phyloP scores from a whole-genome alignment of 116 monocot species.

The Papilionanthe hybrid region DNA sequence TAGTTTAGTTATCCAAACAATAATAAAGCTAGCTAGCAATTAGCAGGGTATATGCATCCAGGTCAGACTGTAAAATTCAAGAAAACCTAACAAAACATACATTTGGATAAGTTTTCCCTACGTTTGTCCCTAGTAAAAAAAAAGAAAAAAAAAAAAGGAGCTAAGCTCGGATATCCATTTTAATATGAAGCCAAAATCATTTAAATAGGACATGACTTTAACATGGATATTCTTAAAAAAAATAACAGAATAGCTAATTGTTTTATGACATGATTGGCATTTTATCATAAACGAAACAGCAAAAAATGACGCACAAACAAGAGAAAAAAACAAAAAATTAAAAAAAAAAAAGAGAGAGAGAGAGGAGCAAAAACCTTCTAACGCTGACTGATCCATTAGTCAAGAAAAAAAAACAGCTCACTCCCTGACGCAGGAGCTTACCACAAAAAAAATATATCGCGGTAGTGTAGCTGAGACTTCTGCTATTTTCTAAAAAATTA shows the following conservation, averaged over 20 bases:
- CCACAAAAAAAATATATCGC: too few relatives aligned
- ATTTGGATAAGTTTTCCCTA: background rate
- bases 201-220: background rate
- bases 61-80: background rate
- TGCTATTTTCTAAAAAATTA: too few relatives aligned
- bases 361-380: background rate
- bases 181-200: background rate
- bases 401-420: background rate
- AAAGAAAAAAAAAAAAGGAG: background rate
- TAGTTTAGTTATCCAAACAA: background rate
- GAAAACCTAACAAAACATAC: background rate
- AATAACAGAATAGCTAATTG: background rate
- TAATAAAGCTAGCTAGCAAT: background rate
- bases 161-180: background rate
- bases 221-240: background rate
- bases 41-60: background rate
- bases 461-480: too few relatives aligned
- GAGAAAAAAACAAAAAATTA: too few relatives aligned
- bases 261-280: background rate
- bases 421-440: background rate
- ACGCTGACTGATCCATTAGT: background rate
- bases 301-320: background rate
- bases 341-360: background rate
- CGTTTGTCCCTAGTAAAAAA: background rate
- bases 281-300: background rate